Base-by-base conservation (phyloP, 805 yeast genomes). In the Hanseniaspora taiwanica region DNA sequence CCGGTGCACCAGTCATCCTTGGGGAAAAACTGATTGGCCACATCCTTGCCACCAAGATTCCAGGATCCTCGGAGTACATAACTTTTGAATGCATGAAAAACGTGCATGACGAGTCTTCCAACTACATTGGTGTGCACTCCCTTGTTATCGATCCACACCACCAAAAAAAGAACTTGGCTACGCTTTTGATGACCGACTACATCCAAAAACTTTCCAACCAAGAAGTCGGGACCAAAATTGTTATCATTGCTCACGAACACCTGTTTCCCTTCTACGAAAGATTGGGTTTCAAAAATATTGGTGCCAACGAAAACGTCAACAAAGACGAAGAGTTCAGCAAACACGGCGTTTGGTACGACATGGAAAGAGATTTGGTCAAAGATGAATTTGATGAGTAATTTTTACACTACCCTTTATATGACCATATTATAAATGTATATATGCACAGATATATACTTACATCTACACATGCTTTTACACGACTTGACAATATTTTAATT, bases 151-250 rank as follows among this genome's bases (percentile, higher is more conserved):
- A 76, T 49, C 82, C 86, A 18, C 74, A 76, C 31, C 84, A 76
- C 69, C 84, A 79, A 56, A 83, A 87, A 44, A 72, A 76, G 60
- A 83, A 82, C 54, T 65, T 91, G 44, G 97, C 94, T 7, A 74
- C 94, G 12, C 65, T 86, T 43, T 63, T 89, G 53, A 60, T 89
- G 52, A 85, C 81, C 49, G 98, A 89, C 61, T 91, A 83, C 62
- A 72, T 87, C 45, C 96, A 91, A 59, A 83, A 89, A 55, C 65
- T 89, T 59, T 74, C 84, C 37, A 85, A 85, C 56, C 94, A 86
- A 56, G 84, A 78, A 49, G 77, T 85, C 45, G 96, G 91, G 36
- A 82, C 77, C 50, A 71, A 75, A 51, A 76, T 89, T 38, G 72
- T 77, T 6, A 66, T 89, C 24, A 70, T 89, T 44, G 82, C 86